Evolutionary conservation across 768 basidiomycete genomes (phyloP).

Genomic region (Rhizopogon rudus): DNA sequence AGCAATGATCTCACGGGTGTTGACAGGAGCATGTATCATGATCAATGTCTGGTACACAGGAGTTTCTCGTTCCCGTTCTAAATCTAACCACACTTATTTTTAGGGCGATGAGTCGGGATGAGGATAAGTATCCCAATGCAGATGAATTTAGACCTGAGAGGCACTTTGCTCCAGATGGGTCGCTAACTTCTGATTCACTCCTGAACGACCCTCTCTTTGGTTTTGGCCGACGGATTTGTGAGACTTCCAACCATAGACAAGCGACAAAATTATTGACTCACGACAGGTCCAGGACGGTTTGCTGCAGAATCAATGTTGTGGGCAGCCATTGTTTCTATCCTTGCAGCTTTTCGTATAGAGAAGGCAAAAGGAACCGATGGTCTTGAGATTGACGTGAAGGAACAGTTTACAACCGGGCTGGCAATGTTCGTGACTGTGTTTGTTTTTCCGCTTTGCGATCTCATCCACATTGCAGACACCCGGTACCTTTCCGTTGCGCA

Average conservation of each 20-base stretch:
- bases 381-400: not conserved
- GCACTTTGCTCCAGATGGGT: constrained; percentile 17
- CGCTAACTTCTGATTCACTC: not conserved
- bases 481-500: not conserved
- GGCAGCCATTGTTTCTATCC: constrained; percentile 9
- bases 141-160: constrained; percentile 30
- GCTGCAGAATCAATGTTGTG: constrained; percentile 3
- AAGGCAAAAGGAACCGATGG: not conserved
- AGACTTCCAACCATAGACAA: not conserved
- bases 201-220: constrained; percentile 1
- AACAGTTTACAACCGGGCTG: not conserved
- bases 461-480: not conserved
- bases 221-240: constrained; percentile 5
- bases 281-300: constrained; percentile 5
- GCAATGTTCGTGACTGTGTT: not conserved
- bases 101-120: constrained; percentile 20
- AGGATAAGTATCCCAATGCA: constrained; percentile 23
- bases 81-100: not conserved
- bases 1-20: not conserved
- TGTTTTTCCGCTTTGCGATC: not conserved
- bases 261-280: not conserved
- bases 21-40: constrained; percentile 17
- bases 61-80: not conserved
- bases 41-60: constrained; percentile 13
- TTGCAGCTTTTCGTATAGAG: constrained; percentile 14